Conservation (phyloP, 2,329 filamentous ascomycete species). For the Malbranchea zuffiana region DNA sequence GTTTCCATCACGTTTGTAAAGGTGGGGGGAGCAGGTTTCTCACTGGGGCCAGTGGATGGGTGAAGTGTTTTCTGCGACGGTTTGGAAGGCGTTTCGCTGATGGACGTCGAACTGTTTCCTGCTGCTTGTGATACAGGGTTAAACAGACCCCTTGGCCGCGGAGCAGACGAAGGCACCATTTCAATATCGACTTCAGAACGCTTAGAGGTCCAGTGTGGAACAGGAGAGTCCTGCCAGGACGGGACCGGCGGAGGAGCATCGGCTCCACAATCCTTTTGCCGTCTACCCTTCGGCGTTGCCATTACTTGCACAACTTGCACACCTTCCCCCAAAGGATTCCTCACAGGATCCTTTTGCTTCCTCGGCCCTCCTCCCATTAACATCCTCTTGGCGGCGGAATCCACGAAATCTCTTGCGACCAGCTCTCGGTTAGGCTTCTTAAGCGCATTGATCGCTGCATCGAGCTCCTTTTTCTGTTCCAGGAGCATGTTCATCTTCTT, state of each 20-base stretch:
- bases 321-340: constrained; percentile 32
- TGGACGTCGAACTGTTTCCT: constrained; percentile 2
- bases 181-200: constrained; percentile 23
- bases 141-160: constrained; percentile 22
- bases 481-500: constrained; percentile 36
- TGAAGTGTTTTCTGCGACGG: background rate
- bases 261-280: constrained; percentile 13
- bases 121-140: constrained; percentile 16
- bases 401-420: constrained; percentile 36
- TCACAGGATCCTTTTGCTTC: constrained; percentile 33
- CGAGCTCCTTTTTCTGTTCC: constrained; percentile 39
- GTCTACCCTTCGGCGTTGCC: constrained; percentile 32
- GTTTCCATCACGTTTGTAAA: constrained; percentile 1
- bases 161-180: constrained; percentile 25
- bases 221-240: too few species aligned
- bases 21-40: background rate
- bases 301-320: constrained; percentile 40
- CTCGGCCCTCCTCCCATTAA: constrained; percentile 22
- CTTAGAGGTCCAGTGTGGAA: too few species aligned
- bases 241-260: background rate
- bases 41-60: too few species aligned
- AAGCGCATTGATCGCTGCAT: constrained; percentile 38
- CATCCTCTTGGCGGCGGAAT: constrained; percentile 29
- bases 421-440: constrained; percentile 39
- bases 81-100: constrained; percentile 32